Conservation (phyloP, 768 basidiomycete genomes). For the Kondoa subrosea region DNA sequence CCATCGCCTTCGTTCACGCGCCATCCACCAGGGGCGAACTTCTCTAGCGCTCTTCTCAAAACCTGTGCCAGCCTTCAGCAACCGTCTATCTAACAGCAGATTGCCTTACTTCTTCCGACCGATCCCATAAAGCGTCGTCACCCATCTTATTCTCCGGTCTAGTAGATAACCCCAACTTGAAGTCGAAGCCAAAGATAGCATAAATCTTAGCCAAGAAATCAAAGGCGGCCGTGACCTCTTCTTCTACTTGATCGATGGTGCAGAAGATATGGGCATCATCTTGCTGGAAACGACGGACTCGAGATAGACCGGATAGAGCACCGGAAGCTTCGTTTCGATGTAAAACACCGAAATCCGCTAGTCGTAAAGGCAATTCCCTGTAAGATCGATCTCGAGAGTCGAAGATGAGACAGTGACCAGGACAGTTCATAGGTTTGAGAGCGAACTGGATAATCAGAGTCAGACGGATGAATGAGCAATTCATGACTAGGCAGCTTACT, state of each 20-base stretch:
- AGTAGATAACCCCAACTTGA: conserved; percentile 84
- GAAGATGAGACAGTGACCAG: conserved; percentile 90
- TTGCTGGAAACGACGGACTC: conserved; percentile 88
- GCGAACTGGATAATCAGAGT: background rate
- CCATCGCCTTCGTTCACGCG: conserved; percentile 86
- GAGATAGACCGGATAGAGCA: conserved; percentile 75
- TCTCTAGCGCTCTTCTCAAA: conserved; percentile 66
- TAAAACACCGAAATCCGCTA: conserved; percentile 96
- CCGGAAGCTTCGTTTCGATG: conserved; percentile 94
- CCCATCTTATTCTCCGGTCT: conserved; percentile 90
- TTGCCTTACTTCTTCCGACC: conserved; percentile 55
- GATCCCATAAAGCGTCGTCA: conserved; percentile 70
- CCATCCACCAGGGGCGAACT: conserved; percentile 76
- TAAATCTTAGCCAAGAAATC: conserved; percentile 92
- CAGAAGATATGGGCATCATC: conserved; percentile 99
- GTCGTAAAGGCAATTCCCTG: conserved; percentile 85
- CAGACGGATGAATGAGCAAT: conserved; percentile 1
- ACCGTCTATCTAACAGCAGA: background rate
- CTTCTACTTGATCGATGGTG: conserved; percentile 76
- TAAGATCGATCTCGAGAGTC: conserved; percentile 85
- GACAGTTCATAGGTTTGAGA: conserved; percentile 90
- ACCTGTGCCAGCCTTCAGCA: conserved; percentile 40
- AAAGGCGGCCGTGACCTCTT: conserved; percentile 70
- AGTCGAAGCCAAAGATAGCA: conserved; percentile 83
- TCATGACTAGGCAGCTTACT: conserved; percentile 8